Evolutionary conservation across 1,284 basidiomycete genomes (phyloP).

Genomic region (Volvariella surrecta): DNA sequence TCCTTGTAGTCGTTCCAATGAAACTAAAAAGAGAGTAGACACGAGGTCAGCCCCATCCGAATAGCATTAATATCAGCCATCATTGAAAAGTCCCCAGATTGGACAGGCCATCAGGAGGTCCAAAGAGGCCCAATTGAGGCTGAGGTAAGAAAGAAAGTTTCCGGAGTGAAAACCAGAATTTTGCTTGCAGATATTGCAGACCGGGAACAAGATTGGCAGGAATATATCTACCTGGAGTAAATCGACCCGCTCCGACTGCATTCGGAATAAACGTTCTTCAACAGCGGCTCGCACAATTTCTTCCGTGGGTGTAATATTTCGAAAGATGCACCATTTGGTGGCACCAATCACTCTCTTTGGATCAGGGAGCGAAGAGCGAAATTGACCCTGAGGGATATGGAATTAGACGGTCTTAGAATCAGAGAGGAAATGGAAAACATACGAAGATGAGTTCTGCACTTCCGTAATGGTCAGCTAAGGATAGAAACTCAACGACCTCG

Average conservation of each 20-base stretch:
- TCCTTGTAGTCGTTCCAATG: slow-evolving; percentile 77
- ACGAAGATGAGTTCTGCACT: slow-evolving; percentile 73
- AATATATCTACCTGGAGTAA: slow-evolving; percentile 52
- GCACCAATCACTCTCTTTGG: slow-evolving; percentile 50
- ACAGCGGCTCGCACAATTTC: slow-evolving; percentile 55
- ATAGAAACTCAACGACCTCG: neutral
- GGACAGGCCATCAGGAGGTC: no score
- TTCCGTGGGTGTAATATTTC: slow-evolving; percentile 41
- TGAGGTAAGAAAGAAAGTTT: no score
- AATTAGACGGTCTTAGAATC: slow-evolving; percentile 8
- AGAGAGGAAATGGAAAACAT: slow-evolving; percentile 17
- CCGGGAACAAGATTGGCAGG: no score
- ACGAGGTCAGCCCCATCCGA: no score
- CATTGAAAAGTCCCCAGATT: no score
- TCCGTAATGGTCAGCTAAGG: slow-evolving; percentile 74
- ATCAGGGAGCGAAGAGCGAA: slow-evolving; percentile 36
- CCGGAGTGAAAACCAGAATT: no score
- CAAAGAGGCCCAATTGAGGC: no score
- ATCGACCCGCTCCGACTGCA: slow-evolving; percentile 45
- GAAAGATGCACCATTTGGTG: slow-evolving; percentile 80
- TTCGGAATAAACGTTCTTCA: slow-evolving; percentile 52
- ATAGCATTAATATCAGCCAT: no score
- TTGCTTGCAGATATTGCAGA: no score
- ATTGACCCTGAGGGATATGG: slow-evolving; percentile 52
- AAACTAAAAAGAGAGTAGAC: slow-evolving; percentile 35